phyloP scores from a whole-genome alignment of 495 filamentous ascomycete genomes.

The Penicillium roqueforti region DNA sequence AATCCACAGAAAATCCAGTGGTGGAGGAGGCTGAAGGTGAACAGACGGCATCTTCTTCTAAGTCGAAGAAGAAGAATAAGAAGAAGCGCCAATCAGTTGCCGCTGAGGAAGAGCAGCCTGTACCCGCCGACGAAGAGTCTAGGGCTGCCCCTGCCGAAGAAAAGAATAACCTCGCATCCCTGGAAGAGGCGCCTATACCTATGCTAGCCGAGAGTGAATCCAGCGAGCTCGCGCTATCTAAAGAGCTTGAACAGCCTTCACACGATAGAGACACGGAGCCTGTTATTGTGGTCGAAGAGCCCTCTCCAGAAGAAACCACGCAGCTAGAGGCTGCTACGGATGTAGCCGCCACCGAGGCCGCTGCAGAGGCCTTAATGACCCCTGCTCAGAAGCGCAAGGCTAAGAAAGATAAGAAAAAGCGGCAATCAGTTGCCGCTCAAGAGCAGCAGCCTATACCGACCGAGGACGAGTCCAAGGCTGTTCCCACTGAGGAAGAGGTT shows the following conservation, averaged over 20 bases:
- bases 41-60: conserved; percentile 1
- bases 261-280: neutral
- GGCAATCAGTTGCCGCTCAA: conserved; percentile 2
- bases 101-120: neutral
- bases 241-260: neutral
- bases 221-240: neutral
- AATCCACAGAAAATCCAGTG: neutral
- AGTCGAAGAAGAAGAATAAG: conserved; percentile 13
- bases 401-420: conserved; percentile 20
- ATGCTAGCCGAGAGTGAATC: neutral
- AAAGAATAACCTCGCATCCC: neutral
- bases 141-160: neutral
- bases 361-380: neutral
- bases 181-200: neutral
- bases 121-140: neutral
- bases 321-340: neutral
- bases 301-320: neutral
- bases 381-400: conserved; percentile 7
- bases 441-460: conserved; percentile 1
- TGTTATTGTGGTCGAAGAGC: neutral
- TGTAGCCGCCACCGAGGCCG: neutral
- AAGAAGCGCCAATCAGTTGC: conserved; percentile 1
- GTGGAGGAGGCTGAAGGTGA: conserved; percentile 3
- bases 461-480: neutral
- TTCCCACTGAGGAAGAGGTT: too few relatives aligned